A percentile compares a stretch with the other conserved stretches of the same genome.
Evolutionary conservation across 1,284 basidiomycete species (phyloP).

Genomic region (Ustilago bromivora): DNA sequence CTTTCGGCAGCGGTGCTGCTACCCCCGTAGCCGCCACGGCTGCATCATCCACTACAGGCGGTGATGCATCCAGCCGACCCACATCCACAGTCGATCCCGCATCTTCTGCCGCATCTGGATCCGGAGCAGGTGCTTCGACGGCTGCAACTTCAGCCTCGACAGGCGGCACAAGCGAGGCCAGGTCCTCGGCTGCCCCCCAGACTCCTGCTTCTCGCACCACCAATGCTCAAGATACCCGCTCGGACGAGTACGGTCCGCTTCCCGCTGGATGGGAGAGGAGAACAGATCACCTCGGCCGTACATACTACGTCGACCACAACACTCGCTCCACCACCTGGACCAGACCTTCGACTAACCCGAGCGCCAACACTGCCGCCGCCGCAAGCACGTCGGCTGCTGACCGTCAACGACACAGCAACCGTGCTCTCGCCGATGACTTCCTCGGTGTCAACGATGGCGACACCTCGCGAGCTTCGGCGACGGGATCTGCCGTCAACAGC

Average conservation of each 20-base stretch:
- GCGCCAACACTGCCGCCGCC: conserved; percentile 57
- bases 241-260: conserved; percentile 71
- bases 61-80: conserved; percentile 37
- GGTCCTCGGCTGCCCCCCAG: conserved; percentile 28
- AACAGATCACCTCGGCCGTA: conserved; percentile 84
- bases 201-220: conserved; percentile 27
- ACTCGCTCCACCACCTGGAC: conserved; percentile 94
- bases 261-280: conserved; percentile 94
- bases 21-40: conserved; percentile 26
- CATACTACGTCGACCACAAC: conserved; percentile 85
- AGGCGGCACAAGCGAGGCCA: conserved; percentile 18
- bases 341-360: conserved; percentile 70
- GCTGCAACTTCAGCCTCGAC: conserved; percentile 13
- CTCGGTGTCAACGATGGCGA: conserved; percentile 65
- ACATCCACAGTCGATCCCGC: conserved; percentile 31
- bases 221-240: conserved; percentile 45
- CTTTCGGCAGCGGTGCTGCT: conserved; percentile 35
- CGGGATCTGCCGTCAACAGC: conserved; percentile 38
- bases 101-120: conserved; percentile 21
- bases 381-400: conserved; percentile 62
- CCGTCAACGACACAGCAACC: conserved; percentile 65
- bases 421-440: conserved; percentile 68
- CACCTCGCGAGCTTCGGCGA: conserved; percentile 37
- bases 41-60: conserved; percentile 31
- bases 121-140: conserved; percentile 21